Conservation (phyloP, 1,284 basidiomycete species). For the Ganoderma sinense region DNA sequence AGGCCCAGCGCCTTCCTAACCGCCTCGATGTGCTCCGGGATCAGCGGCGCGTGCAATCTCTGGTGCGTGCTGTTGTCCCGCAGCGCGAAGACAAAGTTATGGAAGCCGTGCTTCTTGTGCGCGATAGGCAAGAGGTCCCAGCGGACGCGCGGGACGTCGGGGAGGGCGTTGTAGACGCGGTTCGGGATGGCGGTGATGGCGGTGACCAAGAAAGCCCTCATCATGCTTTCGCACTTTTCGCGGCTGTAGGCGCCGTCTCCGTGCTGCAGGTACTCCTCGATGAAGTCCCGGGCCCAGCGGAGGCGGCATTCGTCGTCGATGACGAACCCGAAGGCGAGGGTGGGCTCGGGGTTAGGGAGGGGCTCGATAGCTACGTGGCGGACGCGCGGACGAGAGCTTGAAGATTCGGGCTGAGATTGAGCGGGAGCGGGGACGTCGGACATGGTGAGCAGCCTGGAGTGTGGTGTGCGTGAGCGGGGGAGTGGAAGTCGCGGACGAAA, state of each 20-base stretch:
- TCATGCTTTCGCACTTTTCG: not conserved
- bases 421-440: too few relatives aligned
- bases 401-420: too few relatives aligned
- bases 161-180: not conserved
- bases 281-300: not conserved
- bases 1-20: not conserved
- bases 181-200: not conserved
- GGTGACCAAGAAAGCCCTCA: not conserved
- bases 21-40: not conserved
- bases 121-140: not conserved
- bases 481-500: too few relatives aligned
- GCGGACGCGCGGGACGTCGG: not conserved
- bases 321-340: not conserved
- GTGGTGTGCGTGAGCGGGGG: too few relatives aligned
- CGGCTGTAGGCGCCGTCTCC: not conserved
- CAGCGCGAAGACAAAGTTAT: not conserved
- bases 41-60: not conserved
- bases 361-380: not conserved
- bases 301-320: not conserved
- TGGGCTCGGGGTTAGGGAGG: not conserved
- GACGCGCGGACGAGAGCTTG: too few relatives aligned
- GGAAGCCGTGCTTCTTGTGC: not conserved
- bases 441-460: too few relatives aligned
- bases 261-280: not conserved
- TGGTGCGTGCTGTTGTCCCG: not conserved